Percentiles rank a stretch among this genome's conserved stretches.
Conservation (phyloP, 129 eudicot genomes). For the Logfia minima region DNA sequence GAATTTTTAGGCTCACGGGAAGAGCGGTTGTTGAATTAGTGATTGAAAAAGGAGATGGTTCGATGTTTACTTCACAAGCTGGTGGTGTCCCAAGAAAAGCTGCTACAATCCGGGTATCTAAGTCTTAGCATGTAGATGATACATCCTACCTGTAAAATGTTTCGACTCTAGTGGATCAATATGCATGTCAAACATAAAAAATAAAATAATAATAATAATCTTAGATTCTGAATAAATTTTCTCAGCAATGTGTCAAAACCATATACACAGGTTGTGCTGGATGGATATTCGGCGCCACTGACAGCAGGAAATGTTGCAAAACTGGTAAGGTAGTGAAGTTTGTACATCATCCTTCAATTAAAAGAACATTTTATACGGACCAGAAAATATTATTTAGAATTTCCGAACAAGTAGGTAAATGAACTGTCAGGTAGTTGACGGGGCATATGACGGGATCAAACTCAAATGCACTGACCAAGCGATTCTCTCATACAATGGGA, state of each 20-base stretch:
- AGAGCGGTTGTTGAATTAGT: conserved; percentile 88
- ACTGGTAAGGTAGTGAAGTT: conserved; percentile 93
- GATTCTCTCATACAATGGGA: conserved; percentile 66
- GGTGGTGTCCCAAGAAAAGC: conserved; percentile 71
- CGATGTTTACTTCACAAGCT: conserved; percentile 79
- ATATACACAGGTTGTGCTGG: conserved; percentile 74
- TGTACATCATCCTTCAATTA: conserved; percentile 29
- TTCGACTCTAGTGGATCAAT: too few relatives aligned
- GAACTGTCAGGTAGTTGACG: conserved; percentile 72
- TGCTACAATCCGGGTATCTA: conserved; percentile 65
- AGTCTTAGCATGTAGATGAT: conserved; percentile 4
- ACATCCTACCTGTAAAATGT: too few relatives aligned
- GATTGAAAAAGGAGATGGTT: conserved; percentile 89
- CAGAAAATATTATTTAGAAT: neutral
- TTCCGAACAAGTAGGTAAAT: neutral
- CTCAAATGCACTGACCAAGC: conserved; percentile 85
- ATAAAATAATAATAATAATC: too few relatives aligned
- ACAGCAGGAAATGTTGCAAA: conserved; percentile 95
- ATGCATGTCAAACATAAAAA: too few relatives aligned
- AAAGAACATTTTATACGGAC: neutral
- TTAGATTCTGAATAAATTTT: neutral
- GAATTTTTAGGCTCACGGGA: conserved; percentile 67
- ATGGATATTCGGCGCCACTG: conserved; percentile 96
- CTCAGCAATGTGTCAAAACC: neutral
- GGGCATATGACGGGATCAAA: conserved; percentile 81